A percentile compares a stretch with the other conserved stretches of the same genome.
Conservation (phyloP, 257 asterid species). For the Gynochthodes officinalis region DNA sequence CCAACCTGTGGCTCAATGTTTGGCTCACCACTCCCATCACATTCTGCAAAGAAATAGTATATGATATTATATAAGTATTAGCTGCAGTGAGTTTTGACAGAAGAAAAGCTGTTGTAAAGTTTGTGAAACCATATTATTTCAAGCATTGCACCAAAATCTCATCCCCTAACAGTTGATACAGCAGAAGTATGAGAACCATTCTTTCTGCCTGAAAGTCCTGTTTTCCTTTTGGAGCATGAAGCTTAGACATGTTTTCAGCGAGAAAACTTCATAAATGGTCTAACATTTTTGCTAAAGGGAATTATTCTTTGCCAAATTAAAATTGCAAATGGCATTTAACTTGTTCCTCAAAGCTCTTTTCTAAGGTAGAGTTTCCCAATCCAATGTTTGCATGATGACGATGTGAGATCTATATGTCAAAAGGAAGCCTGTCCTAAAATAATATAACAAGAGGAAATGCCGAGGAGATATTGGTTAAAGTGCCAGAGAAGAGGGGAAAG, state of each 20-base stretch:
- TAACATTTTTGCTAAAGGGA: background rate
- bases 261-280: background rate
- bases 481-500: conserved; percentile 3
- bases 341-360: background rate
- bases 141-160: too few species aligned
- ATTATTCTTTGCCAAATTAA: background rate
- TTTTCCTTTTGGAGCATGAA: too few species aligned
- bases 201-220: too few species aligned
- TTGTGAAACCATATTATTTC: too few species aligned
- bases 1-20: conserved; percentile 89
- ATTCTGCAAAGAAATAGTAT: conserved; percentile 55
- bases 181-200: too few species aligned
- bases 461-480: background rate
- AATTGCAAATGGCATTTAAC: background rate
- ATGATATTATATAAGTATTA: background rate
- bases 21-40: conserved; percentile 98
- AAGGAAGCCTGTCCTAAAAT: background rate
- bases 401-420: background rate
- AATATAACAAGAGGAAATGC: background rate
- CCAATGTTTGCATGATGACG: background rate
- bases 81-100: background rate
- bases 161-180: too few species aligned
- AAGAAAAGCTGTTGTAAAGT: background rate
- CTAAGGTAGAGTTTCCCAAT: background rate
- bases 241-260: too few species aligned